Conservation (phyloP, 2,329 filamentous ascomycete species). For the Fusarium anthophilum region DNA sequence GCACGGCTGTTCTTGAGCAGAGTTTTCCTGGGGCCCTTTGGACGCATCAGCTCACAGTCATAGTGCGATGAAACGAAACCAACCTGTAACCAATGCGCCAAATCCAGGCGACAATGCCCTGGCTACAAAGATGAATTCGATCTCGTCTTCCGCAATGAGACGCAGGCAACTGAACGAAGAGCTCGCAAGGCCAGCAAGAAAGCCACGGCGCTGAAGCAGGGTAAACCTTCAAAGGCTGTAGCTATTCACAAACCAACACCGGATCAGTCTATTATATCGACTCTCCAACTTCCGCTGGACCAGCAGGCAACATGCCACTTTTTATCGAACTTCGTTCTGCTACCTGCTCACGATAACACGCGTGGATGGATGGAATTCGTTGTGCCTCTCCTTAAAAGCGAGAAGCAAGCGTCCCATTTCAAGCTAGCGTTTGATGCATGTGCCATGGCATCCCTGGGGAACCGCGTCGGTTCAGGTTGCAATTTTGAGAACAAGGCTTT, state of each 20-base stretch:
- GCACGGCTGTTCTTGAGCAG: neutral
- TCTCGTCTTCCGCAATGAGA: constrained; percentile 77
- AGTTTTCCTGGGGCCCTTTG: neutral
- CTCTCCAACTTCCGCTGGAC: constrained; percentile 59
- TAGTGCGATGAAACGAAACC: constrained; percentile 76
- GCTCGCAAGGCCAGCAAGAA: constrained; percentile 66
- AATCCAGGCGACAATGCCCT: constrained; percentile 70
- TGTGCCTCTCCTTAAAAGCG: constrained; percentile 61
- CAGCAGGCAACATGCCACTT: constrained; percentile 68
- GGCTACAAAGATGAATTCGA: constrained; percentile 78
- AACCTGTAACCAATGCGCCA: constrained; percentile 71
- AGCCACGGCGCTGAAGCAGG: constrained; percentile 49
- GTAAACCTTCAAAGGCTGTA: constrained; percentile 33
- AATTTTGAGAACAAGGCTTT: constrained; percentile 54
- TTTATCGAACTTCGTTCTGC: constrained; percentile 67
- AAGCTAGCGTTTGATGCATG: constrained; percentile 68
- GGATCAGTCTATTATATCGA: constrained; percentile 41
- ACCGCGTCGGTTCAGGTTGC: constrained; percentile 52
- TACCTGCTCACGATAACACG: constrained; percentile 60
- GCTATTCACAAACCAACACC: constrained; percentile 29
- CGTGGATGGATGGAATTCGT: constrained; percentile 69
- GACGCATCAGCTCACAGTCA: constrained; percentile 15
- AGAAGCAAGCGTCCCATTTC: constrained; percentile 58
- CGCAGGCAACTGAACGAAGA: constrained; percentile 71
- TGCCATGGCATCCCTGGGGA: constrained; percentile 65